Evolutionary conservation across 352 stramenopile genomes (phyloP).

Genomic region (Phytophthora pisi): DNA sequence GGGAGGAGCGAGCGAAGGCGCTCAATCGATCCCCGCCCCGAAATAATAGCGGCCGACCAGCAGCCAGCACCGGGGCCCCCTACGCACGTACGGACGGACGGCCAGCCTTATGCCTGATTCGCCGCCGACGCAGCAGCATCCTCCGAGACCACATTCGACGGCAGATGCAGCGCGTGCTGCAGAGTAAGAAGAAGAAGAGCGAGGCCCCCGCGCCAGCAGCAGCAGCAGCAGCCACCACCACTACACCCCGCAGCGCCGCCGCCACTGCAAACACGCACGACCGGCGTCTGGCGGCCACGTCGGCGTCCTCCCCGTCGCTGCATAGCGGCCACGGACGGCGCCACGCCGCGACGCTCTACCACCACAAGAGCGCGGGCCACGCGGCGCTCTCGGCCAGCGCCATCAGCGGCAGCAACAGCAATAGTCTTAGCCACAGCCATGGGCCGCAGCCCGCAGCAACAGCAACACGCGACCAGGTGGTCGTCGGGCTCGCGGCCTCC

Average conservation of each 20-base stretch:
- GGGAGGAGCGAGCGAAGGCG: neutral
- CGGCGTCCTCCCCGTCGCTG: conserved; percentile 18
- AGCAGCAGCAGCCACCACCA: too few relatives aligned
- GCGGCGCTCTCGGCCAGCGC: conserved; percentile 4
- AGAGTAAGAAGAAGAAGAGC: conserved; percentile 32
- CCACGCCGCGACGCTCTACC: conserved; percentile 24
- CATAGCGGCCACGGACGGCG: conserved; percentile 14
- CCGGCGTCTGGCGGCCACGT: conserved; percentile 17
- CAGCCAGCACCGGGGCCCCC: neutral
- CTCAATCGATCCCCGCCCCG: neutral
- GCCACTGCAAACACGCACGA: neutral
- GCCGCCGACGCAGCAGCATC: conserved; percentile 2
- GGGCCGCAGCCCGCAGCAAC: too few relatives aligned
- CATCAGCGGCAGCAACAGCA: too few relatives aligned
- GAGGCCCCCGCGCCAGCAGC: conserved; percentile 11
- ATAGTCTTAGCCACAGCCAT: too few relatives aligned
- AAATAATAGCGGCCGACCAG: neutral
- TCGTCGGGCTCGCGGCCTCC: conserved; percentile 73
- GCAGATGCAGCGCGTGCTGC: conserved; percentile 39
- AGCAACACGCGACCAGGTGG: conserved; percentile 53
- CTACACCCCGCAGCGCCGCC: too few relatives aligned
- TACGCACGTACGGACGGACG: neutral
- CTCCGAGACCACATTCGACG: neutral
- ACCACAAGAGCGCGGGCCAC: conserved; percentile 20
- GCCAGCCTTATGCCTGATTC: conserved; percentile 31